phyloP scores from a whole-genome alignment of 352 stramenopile species.

The Globisporangium camurandrum region DNA sequence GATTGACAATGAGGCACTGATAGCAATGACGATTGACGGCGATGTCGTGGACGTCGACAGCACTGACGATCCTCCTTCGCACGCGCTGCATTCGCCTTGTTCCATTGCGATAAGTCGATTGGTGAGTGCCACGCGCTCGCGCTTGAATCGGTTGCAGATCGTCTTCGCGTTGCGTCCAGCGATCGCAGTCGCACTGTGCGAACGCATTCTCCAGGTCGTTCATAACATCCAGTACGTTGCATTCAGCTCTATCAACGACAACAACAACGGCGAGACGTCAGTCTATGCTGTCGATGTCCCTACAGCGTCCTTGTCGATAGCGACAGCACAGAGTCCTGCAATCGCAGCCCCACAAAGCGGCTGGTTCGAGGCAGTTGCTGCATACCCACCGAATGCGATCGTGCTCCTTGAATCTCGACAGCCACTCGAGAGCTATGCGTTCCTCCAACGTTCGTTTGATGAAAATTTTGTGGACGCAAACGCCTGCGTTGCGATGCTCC shows the following conservation, averaged over 20 bases:
- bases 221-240: slow-evolving; percentile 12
- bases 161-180: slow-evolving; percentile 21
- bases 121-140: background rate
- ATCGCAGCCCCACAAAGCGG: slow-evolving; percentile 3
- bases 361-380: slow-evolving; percentile 16
- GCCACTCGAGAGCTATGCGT: slow-evolving; percentile 25
- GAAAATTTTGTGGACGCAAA: slow-evolving; percentile 11
- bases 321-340: background rate
- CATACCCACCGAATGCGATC: slow-evolving; percentile 16
- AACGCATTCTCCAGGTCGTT: slow-evolving; percentile 16
- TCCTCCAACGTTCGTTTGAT: slow-evolving; percentile 26
- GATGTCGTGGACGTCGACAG: background rate
- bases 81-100: too few relatives aligned
- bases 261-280: background rate
- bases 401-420: slow-evolving; percentile 16
- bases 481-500: slow-evolving; percentile 11
- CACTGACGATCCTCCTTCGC: too few relatives aligned
- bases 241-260: background rate
- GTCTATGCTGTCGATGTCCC: too few relatives aligned
- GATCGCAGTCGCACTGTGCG: slow-evolving; percentile 16
- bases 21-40: slow-evolving; percentile 1
- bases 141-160: slow-evolving; percentile 16
- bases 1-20: background rate
- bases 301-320: too few relatives aligned
- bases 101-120: slow-evolving; percentile 1